A percentile compares a stretch with the other conserved stretches of the same genome.
phyloP scores from a whole-genome alignment of 371 early-diverging fungal species.

The Nosema granulosis region DNA sequence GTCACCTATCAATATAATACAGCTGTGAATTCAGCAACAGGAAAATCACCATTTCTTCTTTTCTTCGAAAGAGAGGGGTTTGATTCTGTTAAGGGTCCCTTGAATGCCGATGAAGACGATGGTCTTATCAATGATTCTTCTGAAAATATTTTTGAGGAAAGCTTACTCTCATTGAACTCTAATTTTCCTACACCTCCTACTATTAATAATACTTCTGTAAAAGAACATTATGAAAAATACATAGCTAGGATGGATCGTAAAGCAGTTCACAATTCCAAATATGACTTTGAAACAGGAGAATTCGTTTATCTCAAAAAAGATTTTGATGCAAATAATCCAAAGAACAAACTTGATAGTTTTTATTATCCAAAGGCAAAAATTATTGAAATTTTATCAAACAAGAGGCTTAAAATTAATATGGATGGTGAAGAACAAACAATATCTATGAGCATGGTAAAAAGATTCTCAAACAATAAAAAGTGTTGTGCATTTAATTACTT shows the following conservation, averaged over 20 bases:
- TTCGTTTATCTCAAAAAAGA: neutral
- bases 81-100: too few relatives aligned
- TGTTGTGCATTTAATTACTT: too few relatives aligned
- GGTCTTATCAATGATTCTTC: too few relatives aligned
- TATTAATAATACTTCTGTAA: too few relatives aligned
- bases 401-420: neutral
- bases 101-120: too few relatives aligned
- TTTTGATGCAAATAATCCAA: neutral
- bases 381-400: neutral
- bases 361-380: neutral
- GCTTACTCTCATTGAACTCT: too few relatives aligned
- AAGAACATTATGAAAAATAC: neutral
- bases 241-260: neutral
- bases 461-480: neutral
- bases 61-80: neutral
- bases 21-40: constrained; percentile 3
- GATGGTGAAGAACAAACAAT: neutral
- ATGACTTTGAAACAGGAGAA: neutral
- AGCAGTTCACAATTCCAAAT: neutral
- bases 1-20: constrained; percentile 1
- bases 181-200: too few relatives aligned
- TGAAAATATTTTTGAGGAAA: too few relatives aligned
- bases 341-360: neutral
- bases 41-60: neutral
- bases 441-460: neutral